phyloP scores from a whole-genome alignment of 371 early-diverging fungal genomes.

The Antonospora locustae region DNA sequence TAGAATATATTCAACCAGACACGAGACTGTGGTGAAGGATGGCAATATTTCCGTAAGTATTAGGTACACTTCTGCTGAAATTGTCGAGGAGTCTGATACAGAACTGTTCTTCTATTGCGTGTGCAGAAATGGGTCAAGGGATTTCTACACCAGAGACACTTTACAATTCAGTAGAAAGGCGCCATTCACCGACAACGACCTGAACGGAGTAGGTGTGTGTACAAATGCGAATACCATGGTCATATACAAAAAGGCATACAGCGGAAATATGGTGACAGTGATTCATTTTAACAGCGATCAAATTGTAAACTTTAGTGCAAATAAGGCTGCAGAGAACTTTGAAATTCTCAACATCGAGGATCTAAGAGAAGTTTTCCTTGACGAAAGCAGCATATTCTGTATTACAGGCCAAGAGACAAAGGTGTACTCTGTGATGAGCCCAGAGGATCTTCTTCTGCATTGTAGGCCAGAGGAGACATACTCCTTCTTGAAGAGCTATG shows the following conservation, averaged over 20 bases:
- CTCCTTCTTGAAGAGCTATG: slow-evolving; percentile 33
- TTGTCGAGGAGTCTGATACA: slow-evolving; percentile 29
- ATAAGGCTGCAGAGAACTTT: slow-evolving; percentile 32
- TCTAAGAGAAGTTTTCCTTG: slow-evolving; percentile 2
- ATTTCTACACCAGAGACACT: slow-evolving; percentile 21
- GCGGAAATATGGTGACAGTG: slow-evolving; percentile 14
- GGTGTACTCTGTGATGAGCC: slow-evolving; percentile 28
- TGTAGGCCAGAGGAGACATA: slow-evolving; percentile 35
- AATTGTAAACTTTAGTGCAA: slow-evolving; percentile 24
- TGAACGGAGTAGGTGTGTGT: slow-evolving; percentile 3
- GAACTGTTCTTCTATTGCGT: slow-evolving; percentile 34
- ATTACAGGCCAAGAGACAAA: slow-evolving; percentile 12
- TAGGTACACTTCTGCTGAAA: slow-evolving; percentile 28
- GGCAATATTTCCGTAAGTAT: slow-evolving; percentile 13
- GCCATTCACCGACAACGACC: slow-evolving; percentile 9
- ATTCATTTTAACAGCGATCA: slow-evolving; percentile 36
- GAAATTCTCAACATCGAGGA: slow-evolving; percentile 13
- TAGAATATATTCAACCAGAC: slow-evolving; percentile 19
- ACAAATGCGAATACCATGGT: background rate
- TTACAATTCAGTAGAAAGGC: slow-evolving; percentile 15
- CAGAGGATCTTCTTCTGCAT: slow-evolving; percentile 17
- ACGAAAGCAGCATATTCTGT: slow-evolving; percentile 12
- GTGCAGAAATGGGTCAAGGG: slow-evolving; percentile 24
- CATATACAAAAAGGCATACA: slow-evolving; percentile 14
- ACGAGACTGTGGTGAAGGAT: slow-evolving; percentile 9